Evolutionary conservation across 2,329 filamentous ascomycete species (phyloP), one percentile per base, ranked within the genome.

Genomic region (Dothistroma pini): DNA sequence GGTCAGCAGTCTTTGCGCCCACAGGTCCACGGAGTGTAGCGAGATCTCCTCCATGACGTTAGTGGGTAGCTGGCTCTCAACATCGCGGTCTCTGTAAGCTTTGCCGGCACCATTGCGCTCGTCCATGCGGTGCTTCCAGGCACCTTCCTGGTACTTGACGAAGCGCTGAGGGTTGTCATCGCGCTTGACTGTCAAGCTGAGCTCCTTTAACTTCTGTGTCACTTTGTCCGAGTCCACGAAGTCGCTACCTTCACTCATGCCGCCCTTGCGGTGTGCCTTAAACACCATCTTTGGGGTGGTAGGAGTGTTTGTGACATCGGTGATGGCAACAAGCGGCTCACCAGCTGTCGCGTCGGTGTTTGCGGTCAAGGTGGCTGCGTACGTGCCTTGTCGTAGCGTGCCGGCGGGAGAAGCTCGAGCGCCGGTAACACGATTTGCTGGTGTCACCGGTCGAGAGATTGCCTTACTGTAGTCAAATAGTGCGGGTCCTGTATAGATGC

Each of bases 31-130:
- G 7, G 66, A 63, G 48, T 65, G 57, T 8, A 58, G 57, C 19
- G 75, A 54, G 54, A 78, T 75, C 7, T 60, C 64, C 31, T 69
- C 65, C 63, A 76, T 72, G 29, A 77, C 16, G 5, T 68, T 44
- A 3, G 65, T 59, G 4, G 76, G 71, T n/a, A 76, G 66, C 29
- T 73, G 66, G 41, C 67, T 70, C 4, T 63, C 61, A 5, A 69
- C 57, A 12, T 41, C 59, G 16, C 22, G 29, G 48, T 76, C 68
- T 25, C 72, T 64, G 56, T 71, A 72, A 25, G 59, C 59, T 34
- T 16, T 55, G 41, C 19, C 38, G 11, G n/a, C 12, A 3, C 63
- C 62, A 10, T 58, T 56, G 25, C 49, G 35, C 16, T 66, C 54
- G n/a, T 53, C 54, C 32, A 69, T 65, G 5, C 63, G 63, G 48